These are phyloP conservation scores for Ensete glaucum DNA, from an alignment of 176 grass and related monocot genomes.

Conservation along the genomic window DNA sequence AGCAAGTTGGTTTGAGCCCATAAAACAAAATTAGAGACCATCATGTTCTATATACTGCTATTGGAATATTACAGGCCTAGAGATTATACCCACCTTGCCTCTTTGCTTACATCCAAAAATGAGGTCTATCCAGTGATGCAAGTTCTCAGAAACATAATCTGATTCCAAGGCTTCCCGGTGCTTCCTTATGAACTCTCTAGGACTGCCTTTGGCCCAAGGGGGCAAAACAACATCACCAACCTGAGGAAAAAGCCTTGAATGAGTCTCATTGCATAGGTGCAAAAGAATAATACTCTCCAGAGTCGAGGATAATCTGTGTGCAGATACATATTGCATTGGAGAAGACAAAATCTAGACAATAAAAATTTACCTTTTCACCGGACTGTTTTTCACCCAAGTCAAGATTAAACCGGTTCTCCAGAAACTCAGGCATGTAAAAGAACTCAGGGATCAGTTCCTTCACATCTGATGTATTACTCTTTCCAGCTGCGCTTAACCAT, in stretches of 20 bases:
- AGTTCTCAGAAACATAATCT: slow-evolving; percentile 95
- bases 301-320: not conserved
- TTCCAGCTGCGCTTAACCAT: slow-evolving; percentile 86
- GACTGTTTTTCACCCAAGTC: slow-evolving; percentile 98
- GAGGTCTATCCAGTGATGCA: slow-evolving; percentile 97
- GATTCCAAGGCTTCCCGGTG: slow-evolving; percentile 97
- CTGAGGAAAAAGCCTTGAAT: slow-evolving; percentile 37
- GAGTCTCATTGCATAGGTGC: not conserved
- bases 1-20: not conserved
- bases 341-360: not conserved
- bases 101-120: slow-evolving; percentile 98
- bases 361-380: slow-evolving; percentile 60
- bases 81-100: slow-evolving; percentile 56
- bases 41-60: too few relatives aligned
- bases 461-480: slow-evolving; percentile 99
- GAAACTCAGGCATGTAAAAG: slow-evolving; percentile 98
- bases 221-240: slow-evolving; percentile 89
- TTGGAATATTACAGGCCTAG: not conserved
- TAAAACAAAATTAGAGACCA: not conserved
- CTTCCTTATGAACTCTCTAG: slow-evolving; percentile 83
- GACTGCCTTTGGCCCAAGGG: slow-evolving; percentile 89
- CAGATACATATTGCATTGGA: slow-evolving; percentile 1
- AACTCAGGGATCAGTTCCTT: slow-evolving; percentile 99
- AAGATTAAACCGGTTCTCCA: slow-evolving; percentile 82
- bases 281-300: not conserved